phyloP scores from a whole-genome alignment of 148 eudicot genomes.

The Camellia japonica region DNA sequence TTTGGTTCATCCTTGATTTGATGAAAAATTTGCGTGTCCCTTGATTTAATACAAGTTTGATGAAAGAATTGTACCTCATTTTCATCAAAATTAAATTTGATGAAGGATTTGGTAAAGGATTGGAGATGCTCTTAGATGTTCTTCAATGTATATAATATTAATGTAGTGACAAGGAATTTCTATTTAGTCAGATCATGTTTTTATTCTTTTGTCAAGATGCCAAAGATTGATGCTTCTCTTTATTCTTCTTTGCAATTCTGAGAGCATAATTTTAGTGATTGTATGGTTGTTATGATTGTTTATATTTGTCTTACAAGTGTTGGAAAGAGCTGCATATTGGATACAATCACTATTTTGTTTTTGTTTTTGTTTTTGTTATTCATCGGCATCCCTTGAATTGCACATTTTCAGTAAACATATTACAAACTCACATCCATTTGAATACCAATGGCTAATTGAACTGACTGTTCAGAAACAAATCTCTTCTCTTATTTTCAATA shows the following conservation, averaged over 20 bases:
- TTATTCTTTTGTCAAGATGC: neutral
- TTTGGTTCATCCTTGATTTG: too few relatives aligned
- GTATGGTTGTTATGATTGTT: neutral
- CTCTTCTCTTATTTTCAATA: neutral
- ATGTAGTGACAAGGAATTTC: neutral
- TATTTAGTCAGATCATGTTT: neutral
- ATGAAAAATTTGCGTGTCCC: too few relatives aligned
- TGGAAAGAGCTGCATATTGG: neutral
- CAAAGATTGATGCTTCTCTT: neutral
- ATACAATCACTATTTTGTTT: neutral
- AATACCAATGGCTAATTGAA: neutral
- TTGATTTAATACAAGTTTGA: too few relatives aligned
- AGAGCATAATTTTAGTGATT: neutral
- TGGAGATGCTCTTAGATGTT: neutral
- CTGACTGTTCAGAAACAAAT: neutral
- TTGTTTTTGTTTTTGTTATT: neutral
- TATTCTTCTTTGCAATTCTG: neutral
- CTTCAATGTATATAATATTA: neutral
- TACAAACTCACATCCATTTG: neutral
- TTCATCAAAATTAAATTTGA: too few relatives aligned
- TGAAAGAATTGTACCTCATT: too few relatives aligned
- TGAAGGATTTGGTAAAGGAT: too few relatives aligned
- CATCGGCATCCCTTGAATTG: too few relatives aligned
- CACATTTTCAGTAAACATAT: neutral
- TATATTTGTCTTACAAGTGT: neutral